These are phyloP conservation scores for Inonotus obliquus DNA, from an alignment of 1,284 basidiomycete genomes.

Conservation along the genomic window DNA sequence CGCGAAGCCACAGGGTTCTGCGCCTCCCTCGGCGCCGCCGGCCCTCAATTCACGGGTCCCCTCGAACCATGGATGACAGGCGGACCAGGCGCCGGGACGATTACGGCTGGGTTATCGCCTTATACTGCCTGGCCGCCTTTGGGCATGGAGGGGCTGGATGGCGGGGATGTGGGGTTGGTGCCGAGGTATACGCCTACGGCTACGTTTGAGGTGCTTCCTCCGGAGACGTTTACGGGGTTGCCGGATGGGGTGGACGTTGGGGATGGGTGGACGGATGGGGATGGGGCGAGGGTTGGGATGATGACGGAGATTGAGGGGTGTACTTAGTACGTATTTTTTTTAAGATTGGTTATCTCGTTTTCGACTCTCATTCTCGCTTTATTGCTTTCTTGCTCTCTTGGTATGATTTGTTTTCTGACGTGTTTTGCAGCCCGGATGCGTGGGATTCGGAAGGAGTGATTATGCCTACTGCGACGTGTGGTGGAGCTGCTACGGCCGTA, in stretches of 20 bases:
- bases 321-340: slow-evolving; percentile 23
- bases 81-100: slow-evolving; percentile 63
- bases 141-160: slow-evolving; percentile 41
- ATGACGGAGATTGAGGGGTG: slow-evolving; percentile 6
- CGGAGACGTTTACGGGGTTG: slow-evolving; percentile 51
- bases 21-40: slow-evolving; percentile 39
- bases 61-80: slow-evolving; percentile 75
- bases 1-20: slow-evolving; percentile 66
- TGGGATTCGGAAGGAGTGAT: slow-evolving; percentile 49
- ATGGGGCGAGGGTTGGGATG: slow-evolving; percentile 52
- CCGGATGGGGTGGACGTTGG: slow-evolving; percentile 47
- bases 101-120: slow-evolving; percentile 43
- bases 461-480: slow-evolving; percentile 43
- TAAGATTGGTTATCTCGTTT: not conserved
- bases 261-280: slow-evolving; percentile 67
- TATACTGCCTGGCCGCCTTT: slow-evolving; percentile 58
- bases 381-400: not conserved
- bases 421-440: slow-evolving; percentile 38
- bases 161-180: slow-evolving; percentile 35
- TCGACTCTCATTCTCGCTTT: not conserved
- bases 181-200: slow-evolving; percentile 73
- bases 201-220: slow-evolving; percentile 50
- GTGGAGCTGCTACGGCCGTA: slow-evolving; percentile 13
- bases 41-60: slow-evolving; percentile 48
- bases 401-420: not conserved